Conservation (phyloP, 2,329 filamentous ascomycete genomes). For the Nannizziopsis arthrosporioides region DNA sequence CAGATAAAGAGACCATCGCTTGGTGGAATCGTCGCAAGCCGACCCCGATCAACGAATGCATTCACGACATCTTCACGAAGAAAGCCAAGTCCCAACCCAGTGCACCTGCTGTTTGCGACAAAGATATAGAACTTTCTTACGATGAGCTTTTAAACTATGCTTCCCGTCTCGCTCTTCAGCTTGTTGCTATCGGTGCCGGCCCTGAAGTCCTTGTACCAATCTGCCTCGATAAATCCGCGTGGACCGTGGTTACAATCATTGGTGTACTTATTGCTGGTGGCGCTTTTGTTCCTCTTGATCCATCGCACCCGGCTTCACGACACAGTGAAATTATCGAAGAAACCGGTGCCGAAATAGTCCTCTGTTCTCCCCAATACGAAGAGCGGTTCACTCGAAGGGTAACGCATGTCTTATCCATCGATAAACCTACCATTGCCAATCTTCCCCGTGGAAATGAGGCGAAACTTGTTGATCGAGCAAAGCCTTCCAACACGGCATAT, state of each 20-base stretch:
- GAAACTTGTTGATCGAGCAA: slow-evolving; percentile 2
- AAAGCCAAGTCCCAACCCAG: slow-evolving; percentile 13
- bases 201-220: slow-evolving; percentile 15
- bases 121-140: slow-evolving; percentile 17
- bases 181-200: slow-evolving; percentile 10
- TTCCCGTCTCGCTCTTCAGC: slow-evolving; percentile 11
- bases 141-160: slow-evolving; percentile 16
- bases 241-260: slow-evolving; percentile 62
- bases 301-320: slow-evolving; percentile 32
- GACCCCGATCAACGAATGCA: slow-evolving; percentile 10
- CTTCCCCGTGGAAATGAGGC: slow-evolving; percentile 33
- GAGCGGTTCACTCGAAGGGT: slow-evolving; percentile 20
- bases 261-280: slow-evolving; percentile 62
- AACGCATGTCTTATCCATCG: slow-evolving; percentile 37
- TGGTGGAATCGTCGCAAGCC: slow-evolving; percentile 22
- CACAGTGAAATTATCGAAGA: slow-evolving; percentile 14
- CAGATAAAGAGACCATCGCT: slow-evolving; percentile 25
- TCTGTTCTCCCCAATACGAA: slow-evolving; percentile 12
- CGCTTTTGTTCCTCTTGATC: slow-evolving; percentile 65
- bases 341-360: slow-evolving; percentile 11
- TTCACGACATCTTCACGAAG: slow-evolving; percentile 18
- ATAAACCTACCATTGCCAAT: slow-evolving; percentile 42
- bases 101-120: slow-evolving; percentile 17
- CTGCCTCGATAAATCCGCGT: slow-evolving; percentile 45
- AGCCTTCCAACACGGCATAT: slow-evolving; percentile 46